Percentiles rank a stretch among this genome's conserved stretches.
phyloP scores from a whole-genome alignment of 2,329 filamentous ascomycete species.

The Myriosclerotinia duriaeana region DNA sequence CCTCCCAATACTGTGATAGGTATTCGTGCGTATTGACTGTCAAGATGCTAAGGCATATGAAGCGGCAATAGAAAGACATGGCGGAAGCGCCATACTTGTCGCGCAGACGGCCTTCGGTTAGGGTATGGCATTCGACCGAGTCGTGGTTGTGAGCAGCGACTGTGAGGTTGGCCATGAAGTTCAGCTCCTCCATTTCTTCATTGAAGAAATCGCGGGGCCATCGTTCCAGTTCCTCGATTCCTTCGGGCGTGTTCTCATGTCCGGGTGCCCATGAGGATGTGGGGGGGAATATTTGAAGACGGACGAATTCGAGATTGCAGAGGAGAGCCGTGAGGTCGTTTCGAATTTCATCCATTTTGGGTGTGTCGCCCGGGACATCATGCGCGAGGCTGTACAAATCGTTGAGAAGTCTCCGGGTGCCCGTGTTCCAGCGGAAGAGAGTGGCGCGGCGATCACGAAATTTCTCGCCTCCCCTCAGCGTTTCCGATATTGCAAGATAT shows the following conservation, averaged over 20 bases:
- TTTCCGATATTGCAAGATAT: background rate
- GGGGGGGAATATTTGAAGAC: constrained; percentile 11
- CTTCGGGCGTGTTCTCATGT: background rate
- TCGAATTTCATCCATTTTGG: background rate
- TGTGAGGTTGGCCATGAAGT: background rate
- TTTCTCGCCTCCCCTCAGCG: background rate
- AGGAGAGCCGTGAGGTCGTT: background rate
- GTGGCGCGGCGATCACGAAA: constrained; percentile 16
- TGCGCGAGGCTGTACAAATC: background rate
- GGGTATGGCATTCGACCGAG: background rate
- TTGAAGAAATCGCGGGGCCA: background rate
- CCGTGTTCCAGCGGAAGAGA: constrained; percentile 12
- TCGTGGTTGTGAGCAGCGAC: background rate
- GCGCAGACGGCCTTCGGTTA: background rate
- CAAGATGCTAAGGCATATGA: background rate
- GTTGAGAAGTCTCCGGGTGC: constrained; percentile 12
- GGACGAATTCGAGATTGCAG: constrained; percentile 6
- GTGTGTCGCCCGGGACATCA: background rate
- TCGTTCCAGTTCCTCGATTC: background rate
- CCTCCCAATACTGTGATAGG: background rate
- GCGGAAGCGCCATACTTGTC: background rate
- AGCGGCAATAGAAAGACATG: constrained; percentile 6
- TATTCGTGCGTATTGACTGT: background rate
- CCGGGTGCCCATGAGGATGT: background rate
- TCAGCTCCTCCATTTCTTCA: background rate